These are phyloP conservation scores for Pyrenochaeta sp. DNA, from an alignment of 2,329 filamentous ascomycete genomes.

Conservation along the genomic window DNA sequence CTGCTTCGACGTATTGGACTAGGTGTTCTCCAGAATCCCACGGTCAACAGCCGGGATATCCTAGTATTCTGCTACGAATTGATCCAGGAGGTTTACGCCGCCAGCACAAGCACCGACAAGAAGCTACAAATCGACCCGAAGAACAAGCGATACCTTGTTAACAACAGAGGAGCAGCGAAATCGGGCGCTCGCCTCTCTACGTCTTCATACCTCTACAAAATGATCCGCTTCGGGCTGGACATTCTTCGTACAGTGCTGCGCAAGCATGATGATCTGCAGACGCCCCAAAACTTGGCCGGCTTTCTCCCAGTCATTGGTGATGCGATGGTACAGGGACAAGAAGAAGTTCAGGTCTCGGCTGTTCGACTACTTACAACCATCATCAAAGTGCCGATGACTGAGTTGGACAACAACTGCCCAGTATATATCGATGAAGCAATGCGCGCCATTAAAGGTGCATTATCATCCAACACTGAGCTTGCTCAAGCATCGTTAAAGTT, in stretches of 20 bases:
- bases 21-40: slow-evolving; percentile 82
- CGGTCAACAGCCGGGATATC: slow-evolving; percentile 78
- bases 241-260: slow-evolving; percentile 84
- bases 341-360: slow-evolving; percentile 90
- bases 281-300: slow-evolving; percentile 77
- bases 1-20: slow-evolving; percentile 82
- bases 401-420: slow-evolving; percentile 73
- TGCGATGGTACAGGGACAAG: slow-evolving; percentile 80
- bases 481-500: slow-evolving; percentile 90
- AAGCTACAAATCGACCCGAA: slow-evolving; percentile 45
- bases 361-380: slow-evolving; percentile 86
- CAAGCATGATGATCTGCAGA: slow-evolving; percentile 83
- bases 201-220: slow-evolving; percentile 83
- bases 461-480: slow-evolving; percentile 81
- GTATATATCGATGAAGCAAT: slow-evolving; percentile 87
- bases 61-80: slow-evolving; percentile 96
- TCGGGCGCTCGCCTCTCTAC: slow-evolving; percentile 74
- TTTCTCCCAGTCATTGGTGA: slow-evolving; percentile 92
- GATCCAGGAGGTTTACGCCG: slow-evolving; percentile 83
- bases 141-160: slow-evolving; percentile 78
- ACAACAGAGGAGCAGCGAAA: slow-evolving; percentile 77
- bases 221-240: slow-evolving; percentile 87
- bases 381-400: slow-evolving; percentile 79
- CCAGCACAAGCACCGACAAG: slow-evolving; percentile 56
- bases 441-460: slow-evolving; percentile 77